Base-by-base conservation (phyloP, 1,284 basidiomycete genomes). In the Microbotryum lychnidis-dioicae region DNA sequence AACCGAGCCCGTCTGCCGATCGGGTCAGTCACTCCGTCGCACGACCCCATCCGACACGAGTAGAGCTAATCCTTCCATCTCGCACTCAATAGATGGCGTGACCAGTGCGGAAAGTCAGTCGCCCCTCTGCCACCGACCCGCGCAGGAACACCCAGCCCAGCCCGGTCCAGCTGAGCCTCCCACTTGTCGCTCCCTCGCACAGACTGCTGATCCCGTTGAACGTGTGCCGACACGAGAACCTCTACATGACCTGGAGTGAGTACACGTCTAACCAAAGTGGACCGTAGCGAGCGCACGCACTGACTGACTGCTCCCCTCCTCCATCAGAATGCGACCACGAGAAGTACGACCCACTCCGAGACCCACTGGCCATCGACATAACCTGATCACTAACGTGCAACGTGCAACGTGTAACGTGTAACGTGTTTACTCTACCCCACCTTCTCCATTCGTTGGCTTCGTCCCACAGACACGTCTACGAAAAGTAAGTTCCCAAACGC, bases 231-330 rank as follows among this genome's bases (percentile, higher is more conserved):
- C 94, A 96, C 71, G 94, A 92, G 0, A 91, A 87, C 70, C 79
- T 97, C 2, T 87, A 87, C 0, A 83, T 86, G 7, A 85, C 80
- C 53, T 98, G 94, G 94, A 84, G 71, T 72, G 57, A 31, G 70
- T 67, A 29, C 27, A 3, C 4, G 6, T 10, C 45, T 21, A 14
- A 37, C 37, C 37, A 58, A 33, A n/a, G 48, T 12, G 6, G 48
- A 21, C 12, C 48, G 48, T 29, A 12, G 42, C 54, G 21, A 37
- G 45, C 54, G 14, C 18, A 3, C 54, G 14, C 18, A 3, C 0
- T 20, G 8, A 37, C 62, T 54, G 63, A 56, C 25, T 31, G 23
- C 7, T 3, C 21, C 27, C 12, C n/a, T 14, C 14, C 27, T 21
- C 21, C 12, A 33, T 33, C 60, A 72, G 71, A 70, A 58, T 72